These are phyloP conservation scores for Leishmania gerbilli DNA, from an alignment of 208 protist genomes.

Conservation along the genomic window DNA sequence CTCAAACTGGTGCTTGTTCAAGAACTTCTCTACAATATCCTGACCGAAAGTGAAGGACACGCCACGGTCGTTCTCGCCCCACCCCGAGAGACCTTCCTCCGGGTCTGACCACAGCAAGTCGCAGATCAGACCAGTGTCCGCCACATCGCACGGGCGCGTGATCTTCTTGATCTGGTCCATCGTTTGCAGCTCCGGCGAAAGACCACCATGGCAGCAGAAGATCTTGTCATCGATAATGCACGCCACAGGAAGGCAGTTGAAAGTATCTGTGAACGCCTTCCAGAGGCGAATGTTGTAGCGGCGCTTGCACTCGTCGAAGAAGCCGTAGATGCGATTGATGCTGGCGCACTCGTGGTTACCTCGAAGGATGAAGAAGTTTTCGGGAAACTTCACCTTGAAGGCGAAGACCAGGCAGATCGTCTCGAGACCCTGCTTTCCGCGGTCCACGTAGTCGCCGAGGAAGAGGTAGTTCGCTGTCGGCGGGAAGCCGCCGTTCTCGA, in stretches of 20 bases:
- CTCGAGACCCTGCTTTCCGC: conserved; percentile 98
- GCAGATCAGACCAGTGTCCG: conserved; percentile 99
- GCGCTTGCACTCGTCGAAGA: conserved; percentile 99
- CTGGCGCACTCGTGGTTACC: conserved; percentile 99
- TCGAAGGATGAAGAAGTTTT: conserved; percentile 99
- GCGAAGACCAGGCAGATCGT: conserved; percentile 98
- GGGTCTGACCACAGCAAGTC: conserved; percentile 99
- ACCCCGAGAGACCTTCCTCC: conserved; percentile 92
- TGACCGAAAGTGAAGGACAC: conserved; percentile 93
- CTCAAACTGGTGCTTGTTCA: conserved; percentile 96
- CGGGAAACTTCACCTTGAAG: conserved; percentile 99
- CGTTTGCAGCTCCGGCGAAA: conserved; percentile 96
- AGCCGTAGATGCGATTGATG: conserved; percentile 99
- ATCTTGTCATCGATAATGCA: conserved; percentile 99
- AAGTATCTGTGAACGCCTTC: conserved; percentile 99
- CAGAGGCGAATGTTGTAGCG: conserved; percentile 99
- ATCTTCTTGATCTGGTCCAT: conserved; percentile 98
- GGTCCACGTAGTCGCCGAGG: conserved; percentile 99
- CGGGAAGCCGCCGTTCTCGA: conserved; percentile 99
- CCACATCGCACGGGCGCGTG: conserved; percentile 97
- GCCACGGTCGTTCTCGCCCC: conserved; percentile 94
- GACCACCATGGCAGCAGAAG: conserved; percentile 99
- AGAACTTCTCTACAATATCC: conserved; percentile 95
- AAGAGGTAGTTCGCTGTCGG: conserved; percentile 99
- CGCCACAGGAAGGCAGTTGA: conserved; percentile 99